These are phyloP conservation scores for Phytophthora citricola DNA, from an alignment of 352 stramenopile species.

Conservation along the genomic window DNA sequence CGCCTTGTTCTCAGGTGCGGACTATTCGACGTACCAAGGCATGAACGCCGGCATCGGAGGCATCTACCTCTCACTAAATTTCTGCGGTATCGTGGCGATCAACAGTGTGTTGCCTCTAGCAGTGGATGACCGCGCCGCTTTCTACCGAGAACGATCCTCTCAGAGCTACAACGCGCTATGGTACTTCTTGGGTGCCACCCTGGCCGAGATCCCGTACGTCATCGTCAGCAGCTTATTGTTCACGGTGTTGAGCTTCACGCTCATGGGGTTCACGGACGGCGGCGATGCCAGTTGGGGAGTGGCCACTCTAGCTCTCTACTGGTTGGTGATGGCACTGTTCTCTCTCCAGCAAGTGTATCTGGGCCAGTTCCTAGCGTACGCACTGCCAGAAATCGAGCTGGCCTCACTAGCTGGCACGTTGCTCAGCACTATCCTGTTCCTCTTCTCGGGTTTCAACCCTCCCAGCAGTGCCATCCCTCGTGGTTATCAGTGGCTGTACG, in stretches of 20 bases:
- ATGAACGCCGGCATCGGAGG: slow-evolving; percentile 57
- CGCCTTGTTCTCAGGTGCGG: slow-evolving; percentile 18
- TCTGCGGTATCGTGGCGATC: slow-evolving; percentile 63
- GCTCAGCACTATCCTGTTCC: slow-evolving; percentile 41
- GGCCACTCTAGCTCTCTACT: slow-evolving; percentile 32
- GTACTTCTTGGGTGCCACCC: slow-evolving; percentile 68
- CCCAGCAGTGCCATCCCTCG: slow-evolving; percentile 25
- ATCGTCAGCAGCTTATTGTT: slow-evolving; percentile 38
- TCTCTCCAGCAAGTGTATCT: slow-evolving; percentile 42
- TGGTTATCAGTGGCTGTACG: slow-evolving; percentile 34
- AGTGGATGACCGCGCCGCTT: slow-evolving; percentile 81
- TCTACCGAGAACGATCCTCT: slow-evolving; percentile 64
- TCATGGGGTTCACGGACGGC: slow-evolving; percentile 46
- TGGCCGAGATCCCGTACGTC: slow-evolving; percentile 76
- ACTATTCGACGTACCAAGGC: slow-evolving; percentile 43
- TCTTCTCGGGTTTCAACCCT: slow-evolving; percentile 53
- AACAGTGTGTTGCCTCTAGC: slow-evolving; percentile 76
- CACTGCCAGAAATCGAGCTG: slow-evolving; percentile 31
- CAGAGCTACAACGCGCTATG: slow-evolving; percentile 80
- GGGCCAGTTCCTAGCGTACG: slow-evolving; percentile 36
- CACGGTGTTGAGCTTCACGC: slow-evolving; percentile 41
- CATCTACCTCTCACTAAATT: slow-evolving; percentile 76
- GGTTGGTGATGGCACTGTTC: slow-evolving; percentile 30
- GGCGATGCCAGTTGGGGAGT: slow-evolving; percentile 23
- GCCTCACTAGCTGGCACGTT: slow-evolving; percentile 32